Evolutionary conservation across 768 basidiomycete species (phyloP), one percentile per base, ranked within the genome.

Genomic region (Suillus subluteus): DNA sequence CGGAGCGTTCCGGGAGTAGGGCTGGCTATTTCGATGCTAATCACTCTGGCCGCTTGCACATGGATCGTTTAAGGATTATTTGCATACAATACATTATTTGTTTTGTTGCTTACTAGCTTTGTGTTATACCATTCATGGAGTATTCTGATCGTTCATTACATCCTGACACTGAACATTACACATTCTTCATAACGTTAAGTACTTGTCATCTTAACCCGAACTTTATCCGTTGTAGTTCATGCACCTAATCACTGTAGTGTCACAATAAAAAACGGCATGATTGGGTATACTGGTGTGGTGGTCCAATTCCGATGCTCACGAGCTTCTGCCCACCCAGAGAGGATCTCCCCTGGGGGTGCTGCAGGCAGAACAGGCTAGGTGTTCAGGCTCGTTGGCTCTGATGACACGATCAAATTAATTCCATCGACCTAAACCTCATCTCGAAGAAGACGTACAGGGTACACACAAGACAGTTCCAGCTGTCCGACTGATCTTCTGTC

Each of bases 311-410:
- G 21, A 32, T 40, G 13, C 26, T 61, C 63, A 63, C 11, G 13
- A 8, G 37, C 2, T 32, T 63, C 32, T 61, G n/a, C 38, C 62
- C 2, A 52, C 61, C 75, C 73, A 76, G 38, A 43, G 58, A 35
- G 71, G 69, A 38, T 84, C 82, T 35, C 86, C 85, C 63, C 82
- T 79, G 62, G 84, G 82, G 12, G 86, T 88, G 4, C 79, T 79
- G 73, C 91, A 92, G 1, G 82, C 88, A 46, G 86, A 82, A 72
- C 91, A 92, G 11, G 85, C 86, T 11, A 89, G 81, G 73, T 89
- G 85, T 21, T 72, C 75, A 12, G 79, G 73, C 41, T 85, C 72
- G 68, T 91, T 91, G 62, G 80, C 69, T 54, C 88, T 90, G 52
- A 46, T 67, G 12, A 21, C 58, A 18, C 44, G 56, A 50, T 71